phyloP scores from a whole-genome alignment of 2,329 filamentous ascomycete genomes.

The Colletotrichum lentis region DNA sequence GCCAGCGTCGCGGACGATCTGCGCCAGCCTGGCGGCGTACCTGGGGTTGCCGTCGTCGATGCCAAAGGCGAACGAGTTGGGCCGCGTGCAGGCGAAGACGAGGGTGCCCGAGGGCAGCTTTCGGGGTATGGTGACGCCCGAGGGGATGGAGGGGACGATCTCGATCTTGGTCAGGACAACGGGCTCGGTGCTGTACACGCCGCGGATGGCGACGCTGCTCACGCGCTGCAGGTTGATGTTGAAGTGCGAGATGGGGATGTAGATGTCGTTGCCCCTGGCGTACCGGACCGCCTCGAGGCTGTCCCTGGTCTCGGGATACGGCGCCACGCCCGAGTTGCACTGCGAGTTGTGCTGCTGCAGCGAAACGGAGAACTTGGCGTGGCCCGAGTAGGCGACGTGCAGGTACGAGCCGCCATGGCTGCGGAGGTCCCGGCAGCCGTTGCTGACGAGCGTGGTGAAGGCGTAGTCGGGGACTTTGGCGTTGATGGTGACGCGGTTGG shows the following conservation, averaged over 20 bases:
- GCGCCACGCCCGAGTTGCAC: slow-evolving; percentile 63
- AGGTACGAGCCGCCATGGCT: slow-evolving; percentile 67
- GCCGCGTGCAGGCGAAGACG: slow-evolving; percentile 70
- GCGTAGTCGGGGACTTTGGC: slow-evolving; percentile 57
- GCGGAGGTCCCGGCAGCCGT: slow-evolving; percentile 57
- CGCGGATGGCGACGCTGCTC: slow-evolving; percentile 69
- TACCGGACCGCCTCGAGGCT: slow-evolving; percentile 72
- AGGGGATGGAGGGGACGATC: slow-evolving; percentile 64
- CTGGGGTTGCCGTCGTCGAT: slow-evolving; percentile 73
- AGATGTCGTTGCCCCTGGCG: slow-evolving; percentile 62
- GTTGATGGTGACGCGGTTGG: slow-evolving; percentile 57
- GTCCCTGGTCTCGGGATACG: slow-evolving; percentile 74
- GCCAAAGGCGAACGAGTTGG: slow-evolving; percentile 75
- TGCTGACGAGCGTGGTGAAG: slow-evolving; percentile 65
- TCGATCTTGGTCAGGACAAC: slow-evolving; percentile 66
- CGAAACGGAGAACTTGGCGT: slow-evolving; percentile 68
- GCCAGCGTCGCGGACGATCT: slow-evolving; percentile 67
- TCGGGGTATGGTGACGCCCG: slow-evolving; percentile 59
- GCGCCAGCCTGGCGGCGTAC: slow-evolving; percentile 53
- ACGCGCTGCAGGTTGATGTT: slow-evolving; percentile 65
- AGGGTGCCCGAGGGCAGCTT: slow-evolving; percentile 70
- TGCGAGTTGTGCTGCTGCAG: slow-evolving; percentile 72
- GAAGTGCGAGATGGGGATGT: slow-evolving; percentile 73
- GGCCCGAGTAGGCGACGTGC: slow-evolving; percentile 70
- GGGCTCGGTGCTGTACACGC: slow-evolving; percentile 65